These are phyloP conservation scores for Coniferiporia weirii DNA, from an alignment of 1,284 basidiomycete species.

Conservation along the genomic window DNA sequence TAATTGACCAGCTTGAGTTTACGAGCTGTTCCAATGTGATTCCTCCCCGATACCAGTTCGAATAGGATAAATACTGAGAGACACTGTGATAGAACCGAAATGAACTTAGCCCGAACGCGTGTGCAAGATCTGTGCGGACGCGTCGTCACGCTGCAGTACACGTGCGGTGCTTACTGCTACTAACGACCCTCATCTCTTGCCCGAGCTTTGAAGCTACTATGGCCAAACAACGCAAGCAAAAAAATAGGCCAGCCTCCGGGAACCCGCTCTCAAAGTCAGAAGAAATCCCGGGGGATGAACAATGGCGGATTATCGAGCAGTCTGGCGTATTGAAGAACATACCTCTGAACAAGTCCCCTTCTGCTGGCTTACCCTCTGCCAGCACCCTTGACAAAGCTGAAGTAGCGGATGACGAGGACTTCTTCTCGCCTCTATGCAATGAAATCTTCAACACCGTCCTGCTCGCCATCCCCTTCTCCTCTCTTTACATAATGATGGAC, in stretches of 20 bases:
- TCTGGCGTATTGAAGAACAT: slow-evolving; percentile 56
- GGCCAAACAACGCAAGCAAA: slow-evolving; percentile 15
- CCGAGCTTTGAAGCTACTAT: background rate
- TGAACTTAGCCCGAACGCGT: too few relatives aligned
- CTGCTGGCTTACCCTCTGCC: background rate
- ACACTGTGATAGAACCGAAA: background rate
- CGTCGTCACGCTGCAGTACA: too few relatives aligned
- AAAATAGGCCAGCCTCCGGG: background rate
- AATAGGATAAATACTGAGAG: too few relatives aligned
- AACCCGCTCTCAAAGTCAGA: background rate
- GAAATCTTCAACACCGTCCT: slow-evolving; percentile 61
- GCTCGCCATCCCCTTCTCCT: slow-evolving; percentile 65
- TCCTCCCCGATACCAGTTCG: too few relatives aligned
- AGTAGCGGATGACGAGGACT: slow-evolving; percentile 31
- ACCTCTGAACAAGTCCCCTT: slow-evolving; percentile 11
- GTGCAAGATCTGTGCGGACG: too few relatives aligned
- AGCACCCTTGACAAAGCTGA: background rate
- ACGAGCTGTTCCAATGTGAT: too few relatives aligned
- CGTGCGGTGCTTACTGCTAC: too few relatives aligned
- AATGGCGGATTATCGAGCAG: slow-evolving; percentile 69
- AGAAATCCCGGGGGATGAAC: slow-evolving; percentile 66
- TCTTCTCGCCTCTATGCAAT: slow-evolving; percentile 46
- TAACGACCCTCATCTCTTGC: background rate
- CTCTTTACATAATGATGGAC: slow-evolving; percentile 69
- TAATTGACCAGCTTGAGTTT: too few relatives aligned